These are phyloP conservation scores for Bullera alba DNA, from an alignment of 768 basidiomycete genomes.

Conservation along the genomic window DNA sequence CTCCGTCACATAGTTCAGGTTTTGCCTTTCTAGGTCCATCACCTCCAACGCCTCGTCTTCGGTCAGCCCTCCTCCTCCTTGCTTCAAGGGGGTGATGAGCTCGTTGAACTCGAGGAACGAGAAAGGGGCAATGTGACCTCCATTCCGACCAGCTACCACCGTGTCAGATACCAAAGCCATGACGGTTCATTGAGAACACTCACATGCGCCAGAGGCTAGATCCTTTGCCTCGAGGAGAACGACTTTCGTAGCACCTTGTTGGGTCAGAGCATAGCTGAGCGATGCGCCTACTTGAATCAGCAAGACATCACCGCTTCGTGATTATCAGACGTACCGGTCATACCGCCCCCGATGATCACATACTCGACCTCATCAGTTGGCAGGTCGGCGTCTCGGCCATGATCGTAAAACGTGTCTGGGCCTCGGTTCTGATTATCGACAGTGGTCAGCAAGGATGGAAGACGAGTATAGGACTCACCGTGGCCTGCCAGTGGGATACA, in stretches of 20 bases:
- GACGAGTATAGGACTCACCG: constrained; percentile 8
- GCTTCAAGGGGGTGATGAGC: constrained; percentile 10
- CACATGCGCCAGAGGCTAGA: constrained; percentile 27
- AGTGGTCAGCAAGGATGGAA: background rate
- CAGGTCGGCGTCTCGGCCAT: constrained; percentile 5
- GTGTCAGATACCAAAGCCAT: background rate
- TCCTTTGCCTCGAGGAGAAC: constrained; percentile 30
- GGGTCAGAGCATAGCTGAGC: constrained; percentile 30
- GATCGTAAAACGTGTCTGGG: constrained; percentile 10
- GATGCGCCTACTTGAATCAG: constrained; percentile 27
- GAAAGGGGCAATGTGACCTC: constrained; percentile 24
- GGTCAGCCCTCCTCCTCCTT: constrained; percentile 29
- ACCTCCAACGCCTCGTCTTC: constrained; percentile 24
- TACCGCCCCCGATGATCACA: constrained; percentile 25
- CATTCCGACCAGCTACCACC: constrained; percentile 22
- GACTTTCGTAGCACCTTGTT: constrained; percentile 12
- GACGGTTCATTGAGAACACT: background rate
- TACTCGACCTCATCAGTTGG: constrained; percentile 12
- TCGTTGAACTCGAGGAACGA: constrained; percentile 13
- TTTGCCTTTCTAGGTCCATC: constrained; percentile 28
- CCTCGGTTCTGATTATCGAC: constrained; percentile 20
- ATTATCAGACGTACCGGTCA: constrained; percentile 10
- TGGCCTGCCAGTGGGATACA: constrained; percentile 38
- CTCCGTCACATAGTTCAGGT: constrained; percentile 20
- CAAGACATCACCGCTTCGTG: background rate